Evolutionary conservation across 257 asterid genomes (phyloP).

Genomic region (Cordia subcordata): DNA sequence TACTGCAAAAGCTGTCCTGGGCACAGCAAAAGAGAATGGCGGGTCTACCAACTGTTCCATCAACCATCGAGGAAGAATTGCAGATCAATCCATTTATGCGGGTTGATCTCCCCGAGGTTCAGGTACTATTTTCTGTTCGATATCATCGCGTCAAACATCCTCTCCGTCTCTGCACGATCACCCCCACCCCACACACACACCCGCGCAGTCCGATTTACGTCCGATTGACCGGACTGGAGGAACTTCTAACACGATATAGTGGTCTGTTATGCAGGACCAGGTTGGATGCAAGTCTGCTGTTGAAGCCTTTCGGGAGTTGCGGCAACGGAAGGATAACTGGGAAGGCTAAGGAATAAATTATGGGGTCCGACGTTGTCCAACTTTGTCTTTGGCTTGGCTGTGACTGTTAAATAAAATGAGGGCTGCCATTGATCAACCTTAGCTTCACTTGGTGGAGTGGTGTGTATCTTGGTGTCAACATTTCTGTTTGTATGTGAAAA

Average conservation of each 20-base stretch:
- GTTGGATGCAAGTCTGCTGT: constrained; percentile 74
- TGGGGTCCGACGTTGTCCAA: background rate
- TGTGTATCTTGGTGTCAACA: background rate
- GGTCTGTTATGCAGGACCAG: constrained; percentile 39
- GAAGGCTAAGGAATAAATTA: constrained; percentile 37
- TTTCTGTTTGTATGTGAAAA: background rate
- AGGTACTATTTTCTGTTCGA: constrained; percentile 37
- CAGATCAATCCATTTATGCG: constrained; percentile 95
- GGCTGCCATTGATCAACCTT: background rate
- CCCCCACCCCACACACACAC: no score
- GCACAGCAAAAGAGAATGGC: constrained; percentile 26
- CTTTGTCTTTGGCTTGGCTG: background rate
- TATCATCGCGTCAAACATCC: background rate
- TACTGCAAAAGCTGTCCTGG: constrained; percentile 37
- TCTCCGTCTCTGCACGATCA: no score
- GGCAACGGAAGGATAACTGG: constrained; percentile 76
- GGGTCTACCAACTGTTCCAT: constrained; percentile 83
- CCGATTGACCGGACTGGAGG: no score
- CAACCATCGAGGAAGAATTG: constrained; percentile 78
- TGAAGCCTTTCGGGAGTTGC: constrained; percentile 65
- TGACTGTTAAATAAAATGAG: background rate
- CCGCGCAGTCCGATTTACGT: no score
- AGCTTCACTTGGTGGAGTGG: background rate
- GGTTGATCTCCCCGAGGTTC: constrained; percentile 76
- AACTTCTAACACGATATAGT: background rate